Base-by-base conservation (phyloP, 169 alveolate species). In the Plasmodium coatneyi region DNA sequence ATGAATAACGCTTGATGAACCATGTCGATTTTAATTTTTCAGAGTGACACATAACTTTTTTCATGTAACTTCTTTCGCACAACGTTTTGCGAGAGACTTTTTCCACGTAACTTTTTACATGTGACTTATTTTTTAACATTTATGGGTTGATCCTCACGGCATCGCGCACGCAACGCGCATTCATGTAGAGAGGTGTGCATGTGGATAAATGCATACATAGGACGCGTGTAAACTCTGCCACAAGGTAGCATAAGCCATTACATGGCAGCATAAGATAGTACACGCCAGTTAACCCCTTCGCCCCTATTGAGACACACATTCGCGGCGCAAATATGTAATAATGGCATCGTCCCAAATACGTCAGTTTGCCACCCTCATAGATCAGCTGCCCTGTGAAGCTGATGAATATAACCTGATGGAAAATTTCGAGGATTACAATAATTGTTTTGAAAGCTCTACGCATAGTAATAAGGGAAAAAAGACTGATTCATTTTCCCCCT, bases 341-440 rank as follows among this genome's bases (percentile, higher is more conserved):
- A 87, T 87, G 93, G 93, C 93, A 30, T 87, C 93, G 71, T 87
- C 93, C 25, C 93, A 87, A 54, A 87, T 87, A 87, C 82, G 93
- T 22, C 93, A 87, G 32, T 87, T 87, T 87, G 93, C 93, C 32
- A 87, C 90, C n/a, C 36, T 87, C 43, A 87, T 87, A 56, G 93
- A 87, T 66, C 93, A 87, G 49, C 71, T 87, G 71, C 93, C 93
- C 19, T 87, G 93, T 79, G 93, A 87, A 79, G 87, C 89, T 19
- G 93, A 87, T 60, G 93, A 87, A 39, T 78, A 79, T 71, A 79
- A 79, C 49, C 81, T 87, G 32, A 87, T 87, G 82, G 93, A 80
- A n/a, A 87, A 87, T 36, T 78, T 87, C 49, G 93, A 87, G 82
- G 78, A 41, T 56, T 87, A 87, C 79, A 79, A 43, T 66, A 56